Conservation (phyloP, 495 filamentous ascomycete genomes). For the Penicillium lividum region DNA sequence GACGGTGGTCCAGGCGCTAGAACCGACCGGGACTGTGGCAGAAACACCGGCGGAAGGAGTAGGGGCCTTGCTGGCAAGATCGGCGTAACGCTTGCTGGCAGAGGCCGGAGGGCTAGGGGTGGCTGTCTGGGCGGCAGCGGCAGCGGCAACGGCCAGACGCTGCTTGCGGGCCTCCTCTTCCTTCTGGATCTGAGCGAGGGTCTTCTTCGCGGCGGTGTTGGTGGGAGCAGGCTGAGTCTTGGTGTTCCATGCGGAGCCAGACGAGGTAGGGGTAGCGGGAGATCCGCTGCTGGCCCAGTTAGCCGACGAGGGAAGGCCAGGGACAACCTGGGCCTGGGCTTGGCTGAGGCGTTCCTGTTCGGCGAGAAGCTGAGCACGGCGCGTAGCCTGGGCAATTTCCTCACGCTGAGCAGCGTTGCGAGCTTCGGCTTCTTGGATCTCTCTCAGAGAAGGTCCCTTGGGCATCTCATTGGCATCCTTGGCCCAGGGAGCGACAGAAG, state of each 20-base stretch:
- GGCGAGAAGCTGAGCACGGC: constrained; percentile 64
- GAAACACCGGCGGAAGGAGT: constrained; percentile 35
- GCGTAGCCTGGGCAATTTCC: constrained; percentile 76
- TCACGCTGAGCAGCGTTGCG: constrained; percentile 90
- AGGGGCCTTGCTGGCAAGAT: constrained; percentile 82
- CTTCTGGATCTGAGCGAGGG: constrained; percentile 91
- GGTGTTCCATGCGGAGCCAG: constrained; percentile 65
- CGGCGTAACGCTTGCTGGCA: constrained; percentile 87
- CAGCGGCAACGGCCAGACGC: constrained; percentile 57
- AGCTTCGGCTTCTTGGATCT: constrained; percentile 95
- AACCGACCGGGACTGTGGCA: constrained; percentile 24
- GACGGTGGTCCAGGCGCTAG: constrained; percentile 89
- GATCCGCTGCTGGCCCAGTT: constrained; percentile 85
- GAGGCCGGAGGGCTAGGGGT: constrained; percentile 53
- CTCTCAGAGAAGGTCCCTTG: constrained; percentile 90
- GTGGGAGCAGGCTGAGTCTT: constrained; percentile 52
- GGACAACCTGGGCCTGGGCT: constrained; percentile 54
- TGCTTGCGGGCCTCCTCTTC: constrained; percentile 93
- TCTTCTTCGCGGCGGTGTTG: constrained; percentile 69
- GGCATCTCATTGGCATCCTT: constrained; percentile 75
- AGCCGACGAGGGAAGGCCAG: constrained; percentile 82
- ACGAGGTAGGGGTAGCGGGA: constrained; percentile 54
- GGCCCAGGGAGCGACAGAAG: constrained; percentile 91
- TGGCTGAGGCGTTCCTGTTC: constrained; percentile 83
- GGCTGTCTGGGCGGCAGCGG: constrained; percentile 49